phyloP scores from a whole-genome alignment of 2,329 filamentous ascomycete genomes.

The Cordyceps tenuipes region DNA sequence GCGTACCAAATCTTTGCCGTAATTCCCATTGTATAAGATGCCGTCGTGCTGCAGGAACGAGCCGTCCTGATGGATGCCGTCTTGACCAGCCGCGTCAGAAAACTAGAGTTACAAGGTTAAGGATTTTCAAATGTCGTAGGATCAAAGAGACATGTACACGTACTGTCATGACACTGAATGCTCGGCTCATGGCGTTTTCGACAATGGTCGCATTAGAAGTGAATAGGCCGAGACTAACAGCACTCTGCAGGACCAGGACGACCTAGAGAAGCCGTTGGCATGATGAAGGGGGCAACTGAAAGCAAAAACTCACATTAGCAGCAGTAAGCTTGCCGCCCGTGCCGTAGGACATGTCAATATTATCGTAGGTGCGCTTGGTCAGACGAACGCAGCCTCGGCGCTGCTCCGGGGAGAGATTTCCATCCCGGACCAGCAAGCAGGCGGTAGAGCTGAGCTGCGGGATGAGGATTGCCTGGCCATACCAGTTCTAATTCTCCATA shows the following conservation, averaged over 20 bases:
- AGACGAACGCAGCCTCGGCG: conserved; percentile 16
- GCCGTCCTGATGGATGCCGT: conserved; percentile 19
- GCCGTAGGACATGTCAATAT: conserved; percentile 16
- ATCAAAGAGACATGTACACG: not conserved
- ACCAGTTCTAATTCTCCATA: conserved; percentile 17
- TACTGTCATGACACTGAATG: conserved; percentile 17
- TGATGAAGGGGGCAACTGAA: rapidly evolving
- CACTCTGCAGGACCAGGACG: conserved; percentile 19
- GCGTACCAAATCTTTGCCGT: conserved; percentile 18
- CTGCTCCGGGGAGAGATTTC: conserved; percentile 13
- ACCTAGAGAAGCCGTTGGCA: conserved; percentile 8
- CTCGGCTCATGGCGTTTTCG: conserved; percentile 13
- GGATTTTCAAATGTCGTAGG: no score
- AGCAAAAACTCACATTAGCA: conserved; percentile 14
- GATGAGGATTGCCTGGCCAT: conserved; percentile 17
- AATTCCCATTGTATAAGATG: conserved; percentile 19
- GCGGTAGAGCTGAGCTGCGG: conserved; percentile 17
- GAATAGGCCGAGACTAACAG: conserved; percentile 17
- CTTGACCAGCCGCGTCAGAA: conserved; percentile 12
- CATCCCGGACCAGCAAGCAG: conserved; percentile 16
- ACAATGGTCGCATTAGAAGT: conserved; percentile 17
- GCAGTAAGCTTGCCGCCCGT: conserved; percentile 16
- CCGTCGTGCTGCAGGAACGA: conserved; percentile 19
- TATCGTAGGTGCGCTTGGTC: conserved; percentile 16
- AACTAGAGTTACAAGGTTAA: conserved; percentile 13